phyloP scores from a whole-genome alignment of 495 filamentous ascomycete species.

The Lineolata rhizophorae region DNA sequence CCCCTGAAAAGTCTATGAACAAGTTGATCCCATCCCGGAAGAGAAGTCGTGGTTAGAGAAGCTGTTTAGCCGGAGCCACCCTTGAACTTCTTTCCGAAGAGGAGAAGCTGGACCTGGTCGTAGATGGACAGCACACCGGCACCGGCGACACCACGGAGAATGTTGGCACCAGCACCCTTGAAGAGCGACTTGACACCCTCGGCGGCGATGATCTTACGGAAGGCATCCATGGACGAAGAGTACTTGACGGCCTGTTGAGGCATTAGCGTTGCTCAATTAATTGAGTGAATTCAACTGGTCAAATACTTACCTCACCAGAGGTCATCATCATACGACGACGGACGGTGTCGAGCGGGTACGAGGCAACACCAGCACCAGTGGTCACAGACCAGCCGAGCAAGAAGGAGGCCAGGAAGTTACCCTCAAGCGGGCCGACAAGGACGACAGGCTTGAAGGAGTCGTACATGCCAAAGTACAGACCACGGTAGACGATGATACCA shows the following conservation, averaged over 20 bases:
- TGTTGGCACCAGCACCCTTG: constrained; percentile 99
- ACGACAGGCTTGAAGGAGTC: constrained; percentile 98
- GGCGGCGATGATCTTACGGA: constrained; percentile 82
- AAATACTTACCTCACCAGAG: constrained; percentile 41
- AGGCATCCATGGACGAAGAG: constrained; percentile 82
- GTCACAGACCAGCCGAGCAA: constrained; percentile 96
- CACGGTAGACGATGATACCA: constrained; percentile 99
- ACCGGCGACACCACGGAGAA: constrained; percentile 99
- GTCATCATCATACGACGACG: constrained; percentile 99
- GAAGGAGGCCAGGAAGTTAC: constrained; percentile 99
- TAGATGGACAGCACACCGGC: constrained; percentile 99
- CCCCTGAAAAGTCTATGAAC: too few species aligned
- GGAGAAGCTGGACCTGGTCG: constrained; percentile 92
- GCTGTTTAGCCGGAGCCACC: constrained; percentile 54
- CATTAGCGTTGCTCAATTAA: too few species aligned
- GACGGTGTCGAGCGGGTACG: constrained; percentile 97
- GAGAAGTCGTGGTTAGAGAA: constrained; percentile 3
- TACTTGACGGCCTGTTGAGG: constrained; percentile 84
- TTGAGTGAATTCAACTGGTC: too few species aligned
- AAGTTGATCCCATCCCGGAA: neutral
- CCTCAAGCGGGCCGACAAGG: constrained; percentile 75
- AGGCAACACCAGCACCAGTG: constrained; percentile 99
- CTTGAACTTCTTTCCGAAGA: constrained; percentile 99
- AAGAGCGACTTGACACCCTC: constrained; percentile 96
- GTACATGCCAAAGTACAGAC: constrained; percentile 99